Percentiles rank a stretch among this genome's conserved stretches.
Evolutionary conservation across 306 rosid genomes (phyloP).

Genomic region (Luffa aegyptiaca): DNA sequence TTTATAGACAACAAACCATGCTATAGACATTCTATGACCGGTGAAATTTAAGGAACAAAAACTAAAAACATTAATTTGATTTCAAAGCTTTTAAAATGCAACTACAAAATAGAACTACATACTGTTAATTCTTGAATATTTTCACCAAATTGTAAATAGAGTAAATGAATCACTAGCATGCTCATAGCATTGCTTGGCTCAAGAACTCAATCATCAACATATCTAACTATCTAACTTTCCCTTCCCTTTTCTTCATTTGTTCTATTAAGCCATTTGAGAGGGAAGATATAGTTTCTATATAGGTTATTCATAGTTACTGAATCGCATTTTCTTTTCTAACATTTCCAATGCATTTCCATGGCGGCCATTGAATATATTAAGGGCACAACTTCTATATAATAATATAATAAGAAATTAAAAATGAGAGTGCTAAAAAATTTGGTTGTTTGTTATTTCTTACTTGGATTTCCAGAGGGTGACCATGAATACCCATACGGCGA

Average conservation of each 20-base stretch:
- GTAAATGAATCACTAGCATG: background rate
- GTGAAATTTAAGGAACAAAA: background rate
- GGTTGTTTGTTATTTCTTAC: conserved; percentile 14
- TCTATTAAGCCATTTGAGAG: background rate
- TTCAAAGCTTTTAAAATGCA: background rate
- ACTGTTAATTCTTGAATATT: background rate
- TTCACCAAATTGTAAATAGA: background rate
- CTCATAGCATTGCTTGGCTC: background rate
- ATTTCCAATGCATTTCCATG: background rate
- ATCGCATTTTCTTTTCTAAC: background rate
- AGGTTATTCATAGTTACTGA: background rate
- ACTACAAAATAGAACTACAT: background rate
- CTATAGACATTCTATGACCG: background rate
- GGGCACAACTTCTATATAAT: background rate
- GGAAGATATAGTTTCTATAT: background rate
- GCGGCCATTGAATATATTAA: background rate
- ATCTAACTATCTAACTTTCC: background rate
- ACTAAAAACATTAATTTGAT: background rate
- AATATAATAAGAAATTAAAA: conserved; percentile 6
- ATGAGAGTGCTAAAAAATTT: background rate
- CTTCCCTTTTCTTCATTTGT: background rate
- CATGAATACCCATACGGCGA: conserved; percentile 91
- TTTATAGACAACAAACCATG: background rate
- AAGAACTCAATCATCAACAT: background rate
- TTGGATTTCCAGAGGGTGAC: conserved; percentile 89